phyloP scores from a whole-genome alignment of 2,329 filamentous ascomycete species.

The Atkinsonella texensis region DNA sequence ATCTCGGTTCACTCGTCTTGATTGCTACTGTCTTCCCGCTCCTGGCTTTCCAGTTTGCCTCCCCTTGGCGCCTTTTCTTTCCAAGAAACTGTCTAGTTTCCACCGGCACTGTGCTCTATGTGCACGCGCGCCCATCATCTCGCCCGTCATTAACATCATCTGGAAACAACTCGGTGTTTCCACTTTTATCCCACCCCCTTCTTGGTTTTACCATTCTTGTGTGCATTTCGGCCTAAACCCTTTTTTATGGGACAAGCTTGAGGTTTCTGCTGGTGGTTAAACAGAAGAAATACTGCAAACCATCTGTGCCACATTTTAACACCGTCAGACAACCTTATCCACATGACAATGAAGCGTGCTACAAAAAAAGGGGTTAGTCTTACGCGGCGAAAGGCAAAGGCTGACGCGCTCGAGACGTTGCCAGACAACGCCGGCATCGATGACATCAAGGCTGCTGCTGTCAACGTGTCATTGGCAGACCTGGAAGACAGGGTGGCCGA shows the following conservation, averaged over 20 bases:
- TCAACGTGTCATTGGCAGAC: constrained; percentile 27
- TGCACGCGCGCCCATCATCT: neutral
- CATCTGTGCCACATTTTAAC: neutral
- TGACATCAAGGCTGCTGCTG: constrained; percentile 24
- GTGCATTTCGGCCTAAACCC: neutral
- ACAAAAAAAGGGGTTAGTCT: constrained; percentile 18
- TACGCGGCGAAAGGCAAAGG: constrained; percentile 21
- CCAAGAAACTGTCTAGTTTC: neutral
- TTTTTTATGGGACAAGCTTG: neutral
- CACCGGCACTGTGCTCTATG: neutral
- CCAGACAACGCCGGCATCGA: constrained; percentile 22
- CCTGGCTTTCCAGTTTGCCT: neutral
- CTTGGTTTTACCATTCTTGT: neutral
- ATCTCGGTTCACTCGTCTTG: constrained; percentile 1
- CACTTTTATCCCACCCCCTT: neutral
- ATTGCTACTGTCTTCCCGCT: constrained; percentile 7
- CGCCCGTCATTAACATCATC: neutral
- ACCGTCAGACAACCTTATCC: neutral
- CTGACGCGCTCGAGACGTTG: constrained; percentile 24
- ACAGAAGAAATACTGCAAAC: neutral
- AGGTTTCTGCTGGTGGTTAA: neutral
- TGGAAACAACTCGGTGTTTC: neutral
- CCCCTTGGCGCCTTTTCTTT: neutral
- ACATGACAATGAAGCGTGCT: constrained; percentile 11
- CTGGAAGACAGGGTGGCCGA: constrained; percentile 41